Base-by-base conservation (phyloP, 2,329 filamentous ascomycete species). In the Fusarium sp. region DNA sequence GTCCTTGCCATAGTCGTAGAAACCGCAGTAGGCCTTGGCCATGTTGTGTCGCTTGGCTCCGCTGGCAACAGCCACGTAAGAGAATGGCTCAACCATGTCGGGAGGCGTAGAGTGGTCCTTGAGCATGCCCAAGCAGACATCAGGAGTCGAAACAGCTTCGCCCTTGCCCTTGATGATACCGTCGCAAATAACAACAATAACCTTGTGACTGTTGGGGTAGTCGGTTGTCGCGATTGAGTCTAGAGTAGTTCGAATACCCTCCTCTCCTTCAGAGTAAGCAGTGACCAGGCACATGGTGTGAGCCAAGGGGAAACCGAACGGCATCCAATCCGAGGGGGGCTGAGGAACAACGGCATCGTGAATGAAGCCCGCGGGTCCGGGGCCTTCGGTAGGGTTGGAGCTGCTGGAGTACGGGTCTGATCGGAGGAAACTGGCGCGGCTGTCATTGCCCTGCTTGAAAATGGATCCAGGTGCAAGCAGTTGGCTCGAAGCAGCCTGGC, bases 1-100 rank as follows among this genome's bases (percentile, higher is more conserved):
- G 75, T 94, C 89, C 69, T 89, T 85, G 63, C 97, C 97, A 79
- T 98, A 99, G 83, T 98, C 95, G 84, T 99, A 99, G 87, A 98
- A 99, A 52, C 97, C 97, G 66, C 95, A 93, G 84, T 98, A 98
- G 67, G 98, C 92, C 88, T 98, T 98, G 78, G 97, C 96, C 97
- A 98, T 99, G 85, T 98, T 99, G 90, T 99, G 97, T 78, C 97
- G 92, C 87, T 99, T 99, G 58, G 95, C 94, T 68, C 97, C 97
- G 81, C 94, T 97, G 45, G 97, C 95, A 37, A 99, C 96, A 14
- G 97, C 97, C 61, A 99, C 97, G 77, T 99, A 99, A 1, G 96
- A 98, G 84, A 95, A 98, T 0, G 95, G 90, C 79, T 95, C 88
- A 2, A 98, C 97, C 68, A 98, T 92, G 32, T 97, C 91, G 1